A percentile compares a stretch with the other conserved stretches of the same genome.
phyloP scores from a whole-genome alignment of 2,329 filamentous ascomycete genomes.

The Eutypella sp. region DNA sequence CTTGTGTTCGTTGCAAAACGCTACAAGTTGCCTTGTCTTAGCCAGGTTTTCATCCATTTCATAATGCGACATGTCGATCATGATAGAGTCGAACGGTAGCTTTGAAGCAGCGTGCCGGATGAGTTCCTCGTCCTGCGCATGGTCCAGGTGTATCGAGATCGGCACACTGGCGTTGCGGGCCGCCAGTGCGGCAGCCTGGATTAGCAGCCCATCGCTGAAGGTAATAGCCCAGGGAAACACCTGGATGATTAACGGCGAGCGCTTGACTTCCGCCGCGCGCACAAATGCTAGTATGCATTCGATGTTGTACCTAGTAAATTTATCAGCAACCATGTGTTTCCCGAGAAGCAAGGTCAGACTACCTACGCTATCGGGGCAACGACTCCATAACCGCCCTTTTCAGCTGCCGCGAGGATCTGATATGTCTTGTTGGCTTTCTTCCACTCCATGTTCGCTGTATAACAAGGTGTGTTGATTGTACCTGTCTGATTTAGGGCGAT shows the following conservation, averaged over 20 bases:
- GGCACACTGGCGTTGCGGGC: constrained; percentile 51
- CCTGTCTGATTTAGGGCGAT: too few relatives aligned
- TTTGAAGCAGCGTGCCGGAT: constrained; percentile 52
- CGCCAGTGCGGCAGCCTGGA: constrained; percentile 51
- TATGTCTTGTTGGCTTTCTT: constrained; percentile 33
- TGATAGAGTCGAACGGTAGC: constrained; percentile 63
- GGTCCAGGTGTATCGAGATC: constrained; percentile 60
- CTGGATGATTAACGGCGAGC: constrained; percentile 60
- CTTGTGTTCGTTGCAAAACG: constrained; percentile 56
- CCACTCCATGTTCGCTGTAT: constrained; percentile 16
- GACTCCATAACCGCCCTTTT: constrained; percentile 51
- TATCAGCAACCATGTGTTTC: too few relatives aligned
- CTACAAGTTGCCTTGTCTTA: constrained; percentile 55
- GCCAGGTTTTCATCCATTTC: constrained; percentile 65
- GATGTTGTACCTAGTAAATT: constrained; percentile 56
- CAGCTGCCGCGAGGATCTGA: constrained; percentile 48
- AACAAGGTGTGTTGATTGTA: too few relatives aligned
- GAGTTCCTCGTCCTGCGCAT: constrained; percentile 56
- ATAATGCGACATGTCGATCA: constrained; percentile 74
- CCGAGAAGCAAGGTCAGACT: background rate
- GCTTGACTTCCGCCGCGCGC: constrained; percentile 44
- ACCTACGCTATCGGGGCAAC: constrained; percentile 44
- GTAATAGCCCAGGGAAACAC: constrained; percentile 67
- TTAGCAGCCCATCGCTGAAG: constrained; percentile 51
- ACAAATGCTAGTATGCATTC: constrained; percentile 56